Percentiles rank a stretch among this genome's conserved stretches.
Evolutionary conservation across 805 yeast genomes (phyloP).

Genomic region (Soucietia sequanensis): DNA sequence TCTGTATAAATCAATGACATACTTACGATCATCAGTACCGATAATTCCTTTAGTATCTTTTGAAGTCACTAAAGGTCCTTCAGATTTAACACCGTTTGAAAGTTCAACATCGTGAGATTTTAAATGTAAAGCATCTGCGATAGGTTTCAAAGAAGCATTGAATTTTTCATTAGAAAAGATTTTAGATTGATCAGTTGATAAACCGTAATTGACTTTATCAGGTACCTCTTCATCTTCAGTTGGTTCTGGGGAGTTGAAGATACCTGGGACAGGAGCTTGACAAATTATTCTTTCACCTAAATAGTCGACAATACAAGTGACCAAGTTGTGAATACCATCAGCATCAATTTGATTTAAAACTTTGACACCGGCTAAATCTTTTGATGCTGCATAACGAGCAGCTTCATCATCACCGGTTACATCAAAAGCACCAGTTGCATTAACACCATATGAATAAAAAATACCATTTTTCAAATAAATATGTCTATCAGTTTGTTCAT

Average conservation of each 20-base stretch:
- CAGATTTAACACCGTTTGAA: slow-evolving; percentile 39
- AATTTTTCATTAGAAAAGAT: slow-evolving; percentile 54
- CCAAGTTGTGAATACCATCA: slow-evolving; percentile 63
- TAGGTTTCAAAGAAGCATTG: slow-evolving; percentile 51
- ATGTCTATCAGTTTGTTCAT: slow-evolving; percentile 57
- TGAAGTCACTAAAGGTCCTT: slow-evolving; percentile 59
- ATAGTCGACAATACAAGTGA: slow-evolving; percentile 86
- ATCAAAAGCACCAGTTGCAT: slow-evolving; percentile 61
- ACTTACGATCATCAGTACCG: slow-evolving; percentile 84
- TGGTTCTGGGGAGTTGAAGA: slow-evolving; percentile 48
- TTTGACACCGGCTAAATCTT: slow-evolving; percentile 74
- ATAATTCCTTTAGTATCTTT: slow-evolving; percentile 79
- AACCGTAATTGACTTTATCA: slow-evolving; percentile 69
- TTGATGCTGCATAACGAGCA: slow-evolving; percentile 73
- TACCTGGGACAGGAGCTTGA: slow-evolving; percentile 96
- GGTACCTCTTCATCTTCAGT: slow-evolving; percentile 38
- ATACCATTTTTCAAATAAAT: slow-evolving; percentile 80
- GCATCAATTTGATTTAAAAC: slow-evolving; percentile 65
- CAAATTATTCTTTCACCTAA: slow-evolving; percentile 86
- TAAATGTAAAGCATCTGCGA: slow-evolving; percentile 77
- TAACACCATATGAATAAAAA: slow-evolving; percentile 76
- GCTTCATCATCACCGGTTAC: slow-evolving; percentile 80
- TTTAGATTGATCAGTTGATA: slow-evolving; percentile 55
- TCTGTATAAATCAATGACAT: slow-evolving; percentile 80
- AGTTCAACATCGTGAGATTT: slow-evolving; percentile 62